Percentiles rank a stretch among this genome's conserved stretches.
These are phyloP conservation scores for Amorphotheca resinae DNA, from an alignment of 495 filamentous ascomycete genomes.

Conservation along the genomic window DNA sequence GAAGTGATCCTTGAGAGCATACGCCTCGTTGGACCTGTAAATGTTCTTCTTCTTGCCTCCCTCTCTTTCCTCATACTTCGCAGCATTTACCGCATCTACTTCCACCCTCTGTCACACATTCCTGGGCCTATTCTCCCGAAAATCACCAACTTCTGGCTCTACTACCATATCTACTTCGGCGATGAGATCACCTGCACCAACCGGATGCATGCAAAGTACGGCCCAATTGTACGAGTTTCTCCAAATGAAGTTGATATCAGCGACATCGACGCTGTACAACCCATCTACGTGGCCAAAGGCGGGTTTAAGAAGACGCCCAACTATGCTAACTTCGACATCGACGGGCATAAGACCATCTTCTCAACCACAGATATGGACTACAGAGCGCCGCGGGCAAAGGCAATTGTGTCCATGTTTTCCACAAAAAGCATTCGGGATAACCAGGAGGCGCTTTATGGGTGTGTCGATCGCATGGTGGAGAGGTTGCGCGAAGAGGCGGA, in stretches of 20 bases:
- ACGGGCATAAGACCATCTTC: slow-evolving; percentile 38
- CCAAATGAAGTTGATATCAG: slow-evolving; percentile 3
- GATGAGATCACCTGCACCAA: background rate
- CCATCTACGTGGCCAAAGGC: background rate
- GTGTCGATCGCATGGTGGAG: slow-evolving; percentile 29
- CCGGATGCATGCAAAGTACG: slow-evolving; percentile 1
- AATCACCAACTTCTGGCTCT: slow-evolving; percentile 29
- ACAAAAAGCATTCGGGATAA: slow-evolving; percentile 27
- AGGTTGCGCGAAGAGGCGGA: slow-evolving; percentile 23
- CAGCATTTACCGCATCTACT: slow-evolving; percentile 31
- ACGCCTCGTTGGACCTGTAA: background rate
- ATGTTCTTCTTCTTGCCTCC: background rate
- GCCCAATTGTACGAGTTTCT: background rate
- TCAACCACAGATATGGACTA: slow-evolving; percentile 28
- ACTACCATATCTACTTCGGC: slow-evolving; percentile 29
- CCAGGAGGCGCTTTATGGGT: slow-evolving; percentile 20
- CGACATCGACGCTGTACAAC: background rate
- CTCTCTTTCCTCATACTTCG: background rate
- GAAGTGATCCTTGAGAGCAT: background rate
- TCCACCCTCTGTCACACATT: slow-evolving; percentile 35
- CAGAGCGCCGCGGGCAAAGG: slow-evolving; percentile 32
- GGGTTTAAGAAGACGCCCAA: slow-evolving; percentile 1
- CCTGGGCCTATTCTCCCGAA: slow-evolving; percentile 41
- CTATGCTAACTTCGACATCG: slow-evolving; percentile 42
- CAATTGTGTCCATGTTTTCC: slow-evolving; percentile 35